Base-by-base conservation (phyloP, 2,329 filamentous ascomycete genomes). In the Claviceps digitariae region DNA sequence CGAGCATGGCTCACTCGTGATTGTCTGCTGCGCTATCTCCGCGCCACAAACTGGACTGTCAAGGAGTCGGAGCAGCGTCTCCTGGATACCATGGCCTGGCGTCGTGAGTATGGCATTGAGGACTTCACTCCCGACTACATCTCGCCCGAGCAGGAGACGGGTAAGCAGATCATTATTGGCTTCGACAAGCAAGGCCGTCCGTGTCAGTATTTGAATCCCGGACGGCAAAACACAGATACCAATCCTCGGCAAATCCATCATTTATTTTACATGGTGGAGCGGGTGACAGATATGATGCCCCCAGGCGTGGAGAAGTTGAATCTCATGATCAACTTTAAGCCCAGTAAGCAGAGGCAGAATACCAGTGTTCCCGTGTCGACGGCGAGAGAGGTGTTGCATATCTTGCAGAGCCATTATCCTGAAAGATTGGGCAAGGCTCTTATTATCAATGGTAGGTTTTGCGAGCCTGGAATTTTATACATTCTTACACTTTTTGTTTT, bases 371-470 rank as follows among this genome's bases (percentile, higher is more conserved):
- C 82, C 10, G 74, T 96, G 54, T 78, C 78, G 31, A 84, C 87
- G 64, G 88, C 86, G 6, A 82, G 86, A 60, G 84, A 94, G 72
- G 86, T 90, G n/a, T 72, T 98, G 61, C 78, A 84, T 66, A 95
- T 98, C 60, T 75, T 98, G 56, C 93, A 98, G 72, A 90, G 86
- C 59, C 90, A 98, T 71, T 97, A 97, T 66, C 93, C 93, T 0
- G 93, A 98, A 73, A 76, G 93, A 52, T 74, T 98, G 34, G 93
- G 93, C 48, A 82, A 86, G 62, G 90, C 91, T 4, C 76, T 97
- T 61, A 88, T 97, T 57, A 87, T 90, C 59, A 94, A 97, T 60
- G 80, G 87, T 91, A 71, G 63, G 81, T 55, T 12, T 34, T 34
- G 31, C 2, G 10, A 12, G 10, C 31, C 5, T 31, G 27, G 27